These are phyloP conservation scores for Tubosaeta brunneosetosa DNA, from an alignment of 768 basidiomycete species.

Conservation along the genomic window DNA sequence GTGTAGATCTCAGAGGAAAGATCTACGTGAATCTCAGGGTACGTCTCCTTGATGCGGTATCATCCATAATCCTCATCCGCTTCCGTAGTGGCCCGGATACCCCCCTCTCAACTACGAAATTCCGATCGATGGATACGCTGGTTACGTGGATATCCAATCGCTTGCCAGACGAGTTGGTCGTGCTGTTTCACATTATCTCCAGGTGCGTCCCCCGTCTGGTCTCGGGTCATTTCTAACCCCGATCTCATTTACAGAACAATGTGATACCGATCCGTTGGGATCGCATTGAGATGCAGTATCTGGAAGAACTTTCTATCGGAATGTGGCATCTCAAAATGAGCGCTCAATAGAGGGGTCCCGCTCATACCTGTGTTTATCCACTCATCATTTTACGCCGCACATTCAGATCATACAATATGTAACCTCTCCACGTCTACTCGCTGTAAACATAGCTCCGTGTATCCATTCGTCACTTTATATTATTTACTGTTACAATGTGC, in stretches of 20 bases:
- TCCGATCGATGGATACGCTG: conserved; percentile 62
- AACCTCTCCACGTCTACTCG: conserved; percentile 4
- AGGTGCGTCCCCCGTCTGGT: conserved; percentile 38
- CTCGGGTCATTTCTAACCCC: conserved; percentile 7
- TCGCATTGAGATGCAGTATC: conserved; percentile 61
- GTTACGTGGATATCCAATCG: conserved; percentile 60
- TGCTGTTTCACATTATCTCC: conserved; percentile 70
- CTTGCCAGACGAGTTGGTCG: conserved; percentile 65
- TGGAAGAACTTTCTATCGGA: conserved; percentile 65
- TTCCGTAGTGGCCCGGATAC: conserved; percentile 65
- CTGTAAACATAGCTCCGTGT: conserved; percentile 23
- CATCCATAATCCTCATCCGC: neutral
- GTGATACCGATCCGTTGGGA: conserved; percentile 67
- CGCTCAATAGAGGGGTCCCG: conserved; percentile 17
- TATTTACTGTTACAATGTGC: conserved; percentile 15
- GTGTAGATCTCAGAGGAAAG: conserved; percentile 54
- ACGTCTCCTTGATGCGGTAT: conserved; percentile 19
- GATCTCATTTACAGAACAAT: conserved; percentile 46
- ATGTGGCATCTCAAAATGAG: conserved; percentile 67
- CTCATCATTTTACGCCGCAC: conserved; percentile 6
- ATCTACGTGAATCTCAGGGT: conserved; percentile 63
- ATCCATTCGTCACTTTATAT: conserved; percentile 17
- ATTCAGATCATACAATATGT: conserved; percentile 12
- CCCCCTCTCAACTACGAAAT: conserved; percentile 69
- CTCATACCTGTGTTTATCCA: conserved; percentile 2